Evolutionary conservation across 202 grass and related monocot genomes (phyloP).

Genomic region (Saccharum hybrid): DNA sequence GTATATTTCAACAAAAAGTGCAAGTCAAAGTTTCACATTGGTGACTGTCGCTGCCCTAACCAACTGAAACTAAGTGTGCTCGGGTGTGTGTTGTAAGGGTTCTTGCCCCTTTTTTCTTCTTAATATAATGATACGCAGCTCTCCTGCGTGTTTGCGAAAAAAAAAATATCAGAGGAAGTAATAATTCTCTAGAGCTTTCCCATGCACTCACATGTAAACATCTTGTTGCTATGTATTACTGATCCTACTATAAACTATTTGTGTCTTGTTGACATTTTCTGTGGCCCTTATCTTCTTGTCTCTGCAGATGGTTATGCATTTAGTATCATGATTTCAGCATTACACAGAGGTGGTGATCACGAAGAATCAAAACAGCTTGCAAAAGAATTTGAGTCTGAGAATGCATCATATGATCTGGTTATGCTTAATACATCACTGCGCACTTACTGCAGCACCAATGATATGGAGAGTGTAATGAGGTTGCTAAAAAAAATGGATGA

Average conservation of each 20-base stretch:
- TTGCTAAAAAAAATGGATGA: constrained; percentile 96
- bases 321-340: constrained; percentile 92
- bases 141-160: too few species aligned
- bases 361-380: constrained; percentile 85
- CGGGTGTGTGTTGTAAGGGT: too few species aligned
- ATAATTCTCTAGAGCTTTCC: constrained; percentile 34
- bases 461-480: constrained; percentile 85
- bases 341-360: constrained; percentile 68
- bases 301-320: constrained; percentile 94
- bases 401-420: constrained; percentile 83
- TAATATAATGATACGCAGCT: too few species aligned
- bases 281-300: constrained; percentile 42
- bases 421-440: constrained; percentile 91
- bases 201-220: constrained; percentile 1
- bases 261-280: constrained; percentile 26
- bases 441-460: constrained; percentile 83
- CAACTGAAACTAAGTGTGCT: background rate
- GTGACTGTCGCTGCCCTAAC: background rate
- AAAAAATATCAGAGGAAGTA: background rate
- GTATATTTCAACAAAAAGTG: background rate
- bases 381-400: constrained; percentile 85
- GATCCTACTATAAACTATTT: constrained; percentile 32
- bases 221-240: background rate
- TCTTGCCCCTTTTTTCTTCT: too few species aligned
- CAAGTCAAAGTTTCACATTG: background rate